Conservation (phyloP, 768 basidiomycete species). For the Rubroboletus satanas region DNA sequence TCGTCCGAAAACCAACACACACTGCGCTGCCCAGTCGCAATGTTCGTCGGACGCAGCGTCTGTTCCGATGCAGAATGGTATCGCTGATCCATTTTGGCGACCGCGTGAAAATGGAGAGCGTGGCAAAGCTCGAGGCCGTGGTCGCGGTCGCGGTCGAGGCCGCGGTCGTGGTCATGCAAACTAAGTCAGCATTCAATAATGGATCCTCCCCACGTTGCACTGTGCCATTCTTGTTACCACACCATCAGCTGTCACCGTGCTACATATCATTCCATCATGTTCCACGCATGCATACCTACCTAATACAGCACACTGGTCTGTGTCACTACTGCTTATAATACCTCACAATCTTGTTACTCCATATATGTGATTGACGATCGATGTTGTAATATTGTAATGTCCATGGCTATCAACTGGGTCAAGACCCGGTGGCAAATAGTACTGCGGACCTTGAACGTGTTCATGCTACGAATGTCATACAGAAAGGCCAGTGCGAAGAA, state of each 20-base stretch:
- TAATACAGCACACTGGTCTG: conserved; percentile 12
- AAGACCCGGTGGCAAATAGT: neutral
- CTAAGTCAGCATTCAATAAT: conserved; percentile 11
- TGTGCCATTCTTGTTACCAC: conserved; percentile 20
- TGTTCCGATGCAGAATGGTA: conserved; percentile 11
- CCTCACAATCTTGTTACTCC: conserved; percentile 12
- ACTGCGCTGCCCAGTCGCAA: neutral
- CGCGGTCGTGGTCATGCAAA: conserved; percentile 35
- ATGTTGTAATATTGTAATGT: conserved; percentile 3
- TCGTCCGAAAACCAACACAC: conserved; percentile 4
- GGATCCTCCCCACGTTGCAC: conserved; percentile 17
- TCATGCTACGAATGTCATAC: neutral
- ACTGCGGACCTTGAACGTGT: conserved; percentile 6
- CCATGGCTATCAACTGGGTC: neutral
- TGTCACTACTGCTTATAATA: conserved; percentile 15
- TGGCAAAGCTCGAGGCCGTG: conserved; percentile 38
- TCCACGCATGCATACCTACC: conserved; percentile 21
- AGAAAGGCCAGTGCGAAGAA: neutral
- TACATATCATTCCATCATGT: conserved; percentile 19
- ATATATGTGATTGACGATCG: conserved; percentile 14
- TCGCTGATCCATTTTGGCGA: conserved; percentile 6
- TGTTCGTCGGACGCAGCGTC: conserved; percentile 1
- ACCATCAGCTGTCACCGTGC: conserved; percentile 15
- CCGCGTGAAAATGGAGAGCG: conserved; percentile 27
- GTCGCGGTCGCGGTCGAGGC: conserved; percentile 39